Evolutionary conservation across 2,329 filamentous ascomycete genomes (phyloP), one percentile per base, ranked within the genome.

Genomic region (Diplodia intermedia): DNA sequence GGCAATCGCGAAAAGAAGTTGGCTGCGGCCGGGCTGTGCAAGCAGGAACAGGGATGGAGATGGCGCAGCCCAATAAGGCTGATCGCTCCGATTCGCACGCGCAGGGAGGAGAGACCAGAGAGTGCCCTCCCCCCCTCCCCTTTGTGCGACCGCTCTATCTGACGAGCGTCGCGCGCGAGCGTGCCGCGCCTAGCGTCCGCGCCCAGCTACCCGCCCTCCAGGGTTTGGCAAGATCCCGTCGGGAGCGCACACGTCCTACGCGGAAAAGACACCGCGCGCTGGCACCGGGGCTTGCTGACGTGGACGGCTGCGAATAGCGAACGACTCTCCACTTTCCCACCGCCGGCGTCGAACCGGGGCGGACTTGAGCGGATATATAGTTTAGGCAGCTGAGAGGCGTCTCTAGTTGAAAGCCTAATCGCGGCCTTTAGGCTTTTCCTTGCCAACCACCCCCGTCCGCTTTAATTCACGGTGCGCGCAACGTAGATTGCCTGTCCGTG

Each of bases 171-270:
- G 31, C 40, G 31, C 18, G 20, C 43, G 20, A 20, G 26, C 57
- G 57, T 43, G 55, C 57, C 57, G 57, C 57, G 6, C 55, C 55
- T 60, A 60, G 55, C 36, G 55, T 11, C 55, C 55, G 55, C 55
- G 36, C 57, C 57, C n/a, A 26, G 23, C 18, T 36, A 36, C 33
- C 33, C 33, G 33, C 56, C 23, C 9, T 26, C 56, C 38, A 43
- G 31, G 56, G 56, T n/a, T 31, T 49, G 31, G 29, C 8, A 15
- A 23, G 33, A 14, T 18, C 38, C 38, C 56, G 40, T 20, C 5
- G 18, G n/a, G 56, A 4, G 40, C 56, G 56, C 38, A 31, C 56
- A n/a, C 56, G 56, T 61, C 56, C 47, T 40, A 61, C 56, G 8
- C 31, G 23, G 56, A 29, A 23, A 6, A 15, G 38, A 18, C 38